These are phyloP conservation scores for Talaromyces marneffei DNA, from an alignment of 2,329 filamentous ascomycete species.

Conservation along the genomic window DNA sequence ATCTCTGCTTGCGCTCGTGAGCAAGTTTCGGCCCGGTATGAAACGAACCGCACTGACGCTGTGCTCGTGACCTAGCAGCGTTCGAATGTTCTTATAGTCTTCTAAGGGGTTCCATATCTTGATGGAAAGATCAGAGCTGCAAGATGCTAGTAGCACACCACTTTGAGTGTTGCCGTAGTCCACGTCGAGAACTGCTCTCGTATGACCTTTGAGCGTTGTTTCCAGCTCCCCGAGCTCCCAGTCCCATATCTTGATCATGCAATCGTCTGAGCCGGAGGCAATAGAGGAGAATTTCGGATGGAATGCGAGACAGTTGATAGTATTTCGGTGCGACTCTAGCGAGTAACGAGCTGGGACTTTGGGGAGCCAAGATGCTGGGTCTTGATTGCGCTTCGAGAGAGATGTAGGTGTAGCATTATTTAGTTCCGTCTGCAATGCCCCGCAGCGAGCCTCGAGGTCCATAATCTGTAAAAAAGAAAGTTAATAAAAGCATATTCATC, in stretches of 20 bases:
- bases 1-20: conserved; percentile 82
- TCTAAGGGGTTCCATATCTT: conserved; percentile 91
- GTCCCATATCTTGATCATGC: conserved; percentile 95
- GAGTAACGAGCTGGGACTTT: conserved; percentile 72
- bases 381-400: conserved; percentile 71
- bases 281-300: conserved; percentile 87
- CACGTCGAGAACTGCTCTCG: conserved; percentile 77
- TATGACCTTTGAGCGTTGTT: conserved; percentile 85
- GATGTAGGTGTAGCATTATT: conserved; percentile 77
- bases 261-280: conserved; percentile 85
- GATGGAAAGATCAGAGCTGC: conserved; percentile 84
- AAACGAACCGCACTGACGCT: conserved; percentile 85
- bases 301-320: conserved; percentile 84
- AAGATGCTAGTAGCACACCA: conserved; percentile 72
- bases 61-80: conserved; percentile 85
- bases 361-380: conserved; percentile 83
- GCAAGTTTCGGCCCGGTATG: conserved; percentile 76
- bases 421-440: conserved; percentile 71
- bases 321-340: conserved; percentile 72
- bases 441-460: conserved; percentile 76
- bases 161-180: conserved; percentile 84
- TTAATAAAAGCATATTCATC: neutral
- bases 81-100: conserved; percentile 92
- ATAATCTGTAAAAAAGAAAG: conserved; percentile 60
- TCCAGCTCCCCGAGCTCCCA: conserved; percentile 92